phyloP scores from a whole-genome alignment of 1,139 yeast species.

The Magnusiomyces clavatus region DNA sequence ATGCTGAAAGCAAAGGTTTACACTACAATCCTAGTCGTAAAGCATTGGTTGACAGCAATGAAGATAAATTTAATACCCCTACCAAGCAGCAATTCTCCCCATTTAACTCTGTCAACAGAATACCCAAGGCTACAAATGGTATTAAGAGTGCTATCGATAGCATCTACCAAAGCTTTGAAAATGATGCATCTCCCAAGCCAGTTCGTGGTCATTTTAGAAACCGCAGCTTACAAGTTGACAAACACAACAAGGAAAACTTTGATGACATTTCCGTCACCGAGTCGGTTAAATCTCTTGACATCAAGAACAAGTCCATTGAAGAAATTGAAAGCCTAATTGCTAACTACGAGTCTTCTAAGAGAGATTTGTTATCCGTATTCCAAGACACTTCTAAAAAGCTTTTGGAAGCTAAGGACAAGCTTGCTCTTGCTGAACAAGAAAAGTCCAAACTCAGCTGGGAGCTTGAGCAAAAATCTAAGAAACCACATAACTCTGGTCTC shows the following conservation, averaged over 20 bases:
- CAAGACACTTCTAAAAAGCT: slow-evolving; percentile 50
- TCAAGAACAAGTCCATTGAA: slow-evolving; percentile 18
- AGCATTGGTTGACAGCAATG: slow-evolving; percentile 19
- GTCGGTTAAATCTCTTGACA: slow-evolving; percentile 17
- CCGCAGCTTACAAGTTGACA: slow-evolving; percentile 4
- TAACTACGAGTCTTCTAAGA: slow-evolving; percentile 27
- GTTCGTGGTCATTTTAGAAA: slow-evolving; percentile 7
- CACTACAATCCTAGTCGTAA: slow-evolving; percentile 19
- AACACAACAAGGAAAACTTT: slow-evolving; percentile 7
- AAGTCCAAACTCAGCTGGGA: slow-evolving; percentile 47
- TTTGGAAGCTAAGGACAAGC: slow-evolving; percentile 43
- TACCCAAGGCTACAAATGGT: slow-evolving; percentile 12
- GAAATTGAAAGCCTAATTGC: slow-evolving; percentile 23
- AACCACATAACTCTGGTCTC: slow-evolving; percentile 1
- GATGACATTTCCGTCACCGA: slow-evolving; percentile 12
- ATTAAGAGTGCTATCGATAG: slow-evolving; percentile 14
- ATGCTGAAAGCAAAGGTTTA: slow-evolving; percentile 18
- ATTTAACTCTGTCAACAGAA: background rate
- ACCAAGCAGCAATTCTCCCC: background rate
- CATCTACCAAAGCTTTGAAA: slow-evolving; percentile 12
- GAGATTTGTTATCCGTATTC: slow-evolving; percentile 45
- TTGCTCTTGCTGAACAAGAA: slow-evolving; percentile 37
- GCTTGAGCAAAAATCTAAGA: slow-evolving; percentile 30
- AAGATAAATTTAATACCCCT: background rate
- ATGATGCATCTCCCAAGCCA: background rate